These are phyloP conservation scores for Mucor velutinosus DNA, from an alignment of 371 early-diverging fungal species.

Conservation along the genomic window DNA sequence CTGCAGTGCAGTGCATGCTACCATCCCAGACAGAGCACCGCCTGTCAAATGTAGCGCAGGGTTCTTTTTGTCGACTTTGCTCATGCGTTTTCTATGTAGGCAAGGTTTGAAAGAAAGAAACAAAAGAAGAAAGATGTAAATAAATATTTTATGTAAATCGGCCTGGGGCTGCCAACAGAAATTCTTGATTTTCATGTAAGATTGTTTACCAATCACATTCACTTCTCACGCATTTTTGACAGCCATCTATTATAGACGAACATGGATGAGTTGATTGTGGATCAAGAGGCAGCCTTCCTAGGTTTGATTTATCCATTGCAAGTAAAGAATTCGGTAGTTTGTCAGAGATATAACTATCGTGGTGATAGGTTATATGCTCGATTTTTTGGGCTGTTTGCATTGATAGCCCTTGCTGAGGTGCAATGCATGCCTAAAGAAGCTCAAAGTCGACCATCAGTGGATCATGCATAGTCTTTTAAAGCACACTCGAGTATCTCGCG, in stretches of 20 bases:
- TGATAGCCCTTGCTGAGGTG: background rate
- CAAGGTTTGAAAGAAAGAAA: background rate
- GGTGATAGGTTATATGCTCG: background rate
- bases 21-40: slow-evolving; percentile 82
- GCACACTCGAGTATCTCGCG: background rate
- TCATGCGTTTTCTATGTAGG: slow-evolving; percentile 1
- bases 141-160: background rate
- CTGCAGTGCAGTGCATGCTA: slow-evolving; percentile 84
- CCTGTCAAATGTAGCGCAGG: slow-evolving; percentile 68
- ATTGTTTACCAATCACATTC: slow-evolving; percentile 1
- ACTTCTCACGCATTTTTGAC: slow-evolving; percentile 2
- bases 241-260: background rate
- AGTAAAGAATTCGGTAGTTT: too few species aligned
- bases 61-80: slow-evolving; percentile 30
- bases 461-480: background rate
- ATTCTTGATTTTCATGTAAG: background rate
- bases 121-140: background rate
- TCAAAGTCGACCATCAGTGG: background rate
- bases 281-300: background rate
- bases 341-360: background rate
- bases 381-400: too few species aligned
- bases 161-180: background rate
- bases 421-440: background rate
- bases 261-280: background rate
- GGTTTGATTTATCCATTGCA: background rate